Evolutionary conservation across 2,329 filamentous ascomycete genomes (phyloP), one percentile per base, ranked within the genome.

Genomic region (Pseudogymnoascus sp.): DNA sequence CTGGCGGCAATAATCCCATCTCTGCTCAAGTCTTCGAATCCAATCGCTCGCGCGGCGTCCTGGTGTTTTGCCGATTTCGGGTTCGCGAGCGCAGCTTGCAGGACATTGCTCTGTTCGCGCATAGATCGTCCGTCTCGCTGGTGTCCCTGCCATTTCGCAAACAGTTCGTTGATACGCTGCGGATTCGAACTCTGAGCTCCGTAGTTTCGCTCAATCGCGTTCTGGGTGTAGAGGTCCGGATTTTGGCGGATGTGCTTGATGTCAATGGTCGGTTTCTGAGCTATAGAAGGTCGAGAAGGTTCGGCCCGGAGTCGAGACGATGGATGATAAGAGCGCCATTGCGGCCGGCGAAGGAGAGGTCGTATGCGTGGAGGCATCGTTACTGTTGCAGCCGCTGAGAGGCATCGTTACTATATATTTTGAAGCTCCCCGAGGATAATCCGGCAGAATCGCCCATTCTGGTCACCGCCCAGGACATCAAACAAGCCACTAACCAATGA

Each of bases 201-300:
- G 77, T 97, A 97, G 75, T 97, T 97, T 69, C 95, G 87, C 68
- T 92, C 88, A 65, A 89, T 74, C 76, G 91, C 96, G 72, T 96
- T 97, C 68, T 88, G 81, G 69, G 89, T 84, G 79, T 97, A 90
- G 14, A 96, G 82, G 12, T 88, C 84, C 14, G 89, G 85, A 75
- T 96, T 90, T 72, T 91, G 84, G 64, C 93, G 92, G 74, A 99
- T 96, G 77, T 95, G 89, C 75, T 91, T 93, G 73, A 96, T 83
- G 78, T 97, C 89, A 68, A 96, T 83, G 56, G 83, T 83, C 25
- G 90, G 85, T 73, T 91, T 93, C 10, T 91, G 92, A 12, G 90
- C 92, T 61, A 84, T 87, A 1, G 89, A 81, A 4, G 89, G 89
- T 21, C 66, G 66, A 5, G 37, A n/a, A 7, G 31, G 16, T 50